These are phyloP conservation scores for Ceratocystis papillata DNA, from an alignment of 2,329 filamentous ascomycete species.

Conservation along the genomic window DNA sequence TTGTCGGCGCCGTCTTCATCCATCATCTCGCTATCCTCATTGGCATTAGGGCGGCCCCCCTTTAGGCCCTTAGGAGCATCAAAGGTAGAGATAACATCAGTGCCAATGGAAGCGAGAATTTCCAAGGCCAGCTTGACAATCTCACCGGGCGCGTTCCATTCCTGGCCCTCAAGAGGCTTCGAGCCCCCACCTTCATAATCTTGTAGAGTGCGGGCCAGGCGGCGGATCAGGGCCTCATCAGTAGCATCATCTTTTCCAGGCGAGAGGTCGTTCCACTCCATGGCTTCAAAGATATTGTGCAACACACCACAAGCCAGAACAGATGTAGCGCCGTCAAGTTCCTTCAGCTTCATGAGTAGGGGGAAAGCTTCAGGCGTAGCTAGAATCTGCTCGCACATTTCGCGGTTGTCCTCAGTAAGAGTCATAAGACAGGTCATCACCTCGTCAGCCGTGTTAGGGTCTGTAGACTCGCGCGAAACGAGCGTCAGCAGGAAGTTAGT, in stretches of 20 bases:
- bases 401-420: constrained; percentile 49
- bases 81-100: constrained; percentile 43
- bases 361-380: constrained; percentile 42
- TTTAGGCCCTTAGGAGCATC: constrained; percentile 27
- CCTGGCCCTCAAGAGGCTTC: constrained; percentile 21
- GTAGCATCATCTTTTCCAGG: constrained; percentile 40
- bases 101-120: constrained; percentile 54
- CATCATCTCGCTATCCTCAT: constrained; percentile 30
- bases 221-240: constrained; percentile 42
- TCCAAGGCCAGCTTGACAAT: constrained; percentile 48
- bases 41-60: constrained; percentile 29
- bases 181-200: constrained; percentile 25
- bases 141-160: constrained; percentile 36
- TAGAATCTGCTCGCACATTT: constrained; percentile 44
- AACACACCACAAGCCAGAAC: constrained; percentile 50
- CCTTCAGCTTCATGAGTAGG: constrained; percentile 40
- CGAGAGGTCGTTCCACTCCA: constrained; percentile 43
- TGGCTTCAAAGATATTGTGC: constrained; percentile 49
- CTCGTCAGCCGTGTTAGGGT: constrained; percentile 36
- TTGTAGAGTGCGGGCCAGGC: constrained; percentile 35
- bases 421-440: constrained; percentile 42
- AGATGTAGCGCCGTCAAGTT: constrained; percentile 39
- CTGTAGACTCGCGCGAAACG: constrained; percentile 34
- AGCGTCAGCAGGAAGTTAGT: constrained; percentile 46
- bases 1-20: constrained; percentile 30